A percentile compares a stretch with the other conserved stretches of the same genome.
Conservation (phyloP, 169 alveolate genomes). For the Eimeria necatrix region DNA sequence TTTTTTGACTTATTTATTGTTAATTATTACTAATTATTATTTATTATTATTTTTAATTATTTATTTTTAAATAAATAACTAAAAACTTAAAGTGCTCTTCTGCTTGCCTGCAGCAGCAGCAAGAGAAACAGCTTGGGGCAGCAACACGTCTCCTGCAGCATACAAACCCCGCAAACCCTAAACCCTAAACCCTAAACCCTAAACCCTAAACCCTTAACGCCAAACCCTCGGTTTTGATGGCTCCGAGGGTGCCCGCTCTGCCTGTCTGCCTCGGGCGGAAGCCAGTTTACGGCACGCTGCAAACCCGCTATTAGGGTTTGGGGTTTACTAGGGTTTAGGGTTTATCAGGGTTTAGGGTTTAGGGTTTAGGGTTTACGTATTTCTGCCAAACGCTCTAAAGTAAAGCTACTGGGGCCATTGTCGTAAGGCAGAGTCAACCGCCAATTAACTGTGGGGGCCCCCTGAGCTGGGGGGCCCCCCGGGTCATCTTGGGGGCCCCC, state of each 20-base stretch:
- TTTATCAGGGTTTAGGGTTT: slow-evolving; percentile 18
- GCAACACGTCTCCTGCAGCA: no score
- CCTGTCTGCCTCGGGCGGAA: not conserved
- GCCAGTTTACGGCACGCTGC: not conserved
- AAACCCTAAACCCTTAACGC: slow-evolving; percentile 2
- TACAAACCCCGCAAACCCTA: not conserved
- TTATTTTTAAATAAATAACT: no score
- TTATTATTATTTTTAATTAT: no score
- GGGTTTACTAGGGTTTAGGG: slow-evolving; percentile 9
- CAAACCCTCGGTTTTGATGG: not conserved
- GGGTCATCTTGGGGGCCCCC: not conserved
- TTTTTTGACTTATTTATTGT: no score
- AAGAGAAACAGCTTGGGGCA: no score
- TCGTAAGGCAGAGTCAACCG: not conserved
- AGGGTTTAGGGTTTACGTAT: slow-evolving; percentile 33
- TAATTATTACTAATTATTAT: no score
- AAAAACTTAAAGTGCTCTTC: no score
- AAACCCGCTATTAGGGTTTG: not conserved
- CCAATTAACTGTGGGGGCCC: not conserved
- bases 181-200: slow-evolving; percentile 18
- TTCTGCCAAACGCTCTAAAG: not conserved
- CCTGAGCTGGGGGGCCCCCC: not conserved
- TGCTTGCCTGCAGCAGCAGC: no score
- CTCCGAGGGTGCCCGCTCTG: no score
- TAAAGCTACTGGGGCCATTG: not conserved